Evolutionary conservation across 2,329 filamentous ascomycete genomes (phyloP).

Genomic region (Ophiostoma triangulosporum): DNA sequence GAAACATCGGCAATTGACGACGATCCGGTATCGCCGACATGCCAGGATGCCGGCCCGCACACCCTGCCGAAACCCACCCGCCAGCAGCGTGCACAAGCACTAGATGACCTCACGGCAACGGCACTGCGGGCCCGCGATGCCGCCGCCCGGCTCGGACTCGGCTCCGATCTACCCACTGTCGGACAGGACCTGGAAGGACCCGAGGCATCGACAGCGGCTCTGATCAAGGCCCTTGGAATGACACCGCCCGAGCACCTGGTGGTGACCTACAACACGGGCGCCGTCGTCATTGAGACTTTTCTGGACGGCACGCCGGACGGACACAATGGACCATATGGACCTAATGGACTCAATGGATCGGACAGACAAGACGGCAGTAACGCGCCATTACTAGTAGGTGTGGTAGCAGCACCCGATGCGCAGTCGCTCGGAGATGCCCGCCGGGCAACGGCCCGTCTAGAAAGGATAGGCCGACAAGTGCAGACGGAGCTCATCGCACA

Average conservation of each 20-base stretch:
- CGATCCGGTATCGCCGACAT: neutral
- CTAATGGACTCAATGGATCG: conserved; percentile 8
- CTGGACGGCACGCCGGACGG: conserved; percentile 21
- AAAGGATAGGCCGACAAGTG: conserved; percentile 40
- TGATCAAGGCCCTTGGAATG: conserved; percentile 34
- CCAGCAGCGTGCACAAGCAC: conserved; percentile 26
- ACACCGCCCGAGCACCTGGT: conserved; percentile 38
- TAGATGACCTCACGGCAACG: conserved; percentile 37
- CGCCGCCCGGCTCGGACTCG: conserved; percentile 37
- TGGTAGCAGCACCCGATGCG: conserved; percentile 37
- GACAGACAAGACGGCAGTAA: conserved; percentile 7
- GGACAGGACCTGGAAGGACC: conserved; percentile 1
- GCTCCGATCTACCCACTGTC: conserved; percentile 11
- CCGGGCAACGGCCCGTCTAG: conserved; percentile 37
- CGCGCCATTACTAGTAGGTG: conserved; percentile 36
- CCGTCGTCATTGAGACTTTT: conserved; percentile 26
- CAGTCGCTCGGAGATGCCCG: conserved; percentile 37
- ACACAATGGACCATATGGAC: neutral
- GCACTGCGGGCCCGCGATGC: conserved; percentile 40
- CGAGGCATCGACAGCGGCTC: conserved; percentile 31
- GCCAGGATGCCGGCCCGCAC: neutral
- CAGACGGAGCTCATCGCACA: conserved; percentile 38
- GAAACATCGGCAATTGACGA: neutral
- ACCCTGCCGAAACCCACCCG: conserved; percentile 8
- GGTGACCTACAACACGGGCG: conserved; percentile 37